Evolutionary conservation across 495 filamentous ascomycete species (phyloP).

Genomic region (Pseudoneurospora amorphoporcata): DNA sequence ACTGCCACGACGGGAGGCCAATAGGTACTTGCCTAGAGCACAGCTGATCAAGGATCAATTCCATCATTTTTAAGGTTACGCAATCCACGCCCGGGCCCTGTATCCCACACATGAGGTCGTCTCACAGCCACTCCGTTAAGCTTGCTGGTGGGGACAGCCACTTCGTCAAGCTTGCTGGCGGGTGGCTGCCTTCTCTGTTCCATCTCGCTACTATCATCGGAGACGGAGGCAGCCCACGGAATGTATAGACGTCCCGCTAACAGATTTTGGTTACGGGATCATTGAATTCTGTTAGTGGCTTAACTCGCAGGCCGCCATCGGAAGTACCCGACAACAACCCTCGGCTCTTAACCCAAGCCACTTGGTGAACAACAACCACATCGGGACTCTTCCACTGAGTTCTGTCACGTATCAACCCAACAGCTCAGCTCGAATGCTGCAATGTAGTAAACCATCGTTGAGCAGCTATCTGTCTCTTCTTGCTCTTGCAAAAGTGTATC

Average conservation of each 20-base stretch:
- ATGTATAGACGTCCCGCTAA: neutral
- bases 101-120: neutral
- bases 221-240: neutral
- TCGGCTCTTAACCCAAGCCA: neutral
- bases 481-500: neutral
- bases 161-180: neutral
- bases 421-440: neutral
- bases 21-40: neutral
- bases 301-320: neutral
- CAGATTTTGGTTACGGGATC: neutral
- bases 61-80: neutral
- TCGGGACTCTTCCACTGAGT: neutral
- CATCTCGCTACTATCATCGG: neutral
- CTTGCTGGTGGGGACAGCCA: neutral
- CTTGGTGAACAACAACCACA: neutral
- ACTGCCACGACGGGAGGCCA: neutral
- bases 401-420: neutral
- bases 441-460: neutral
- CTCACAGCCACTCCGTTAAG: neutral
- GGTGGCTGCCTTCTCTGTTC: neutral
- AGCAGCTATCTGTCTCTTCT: neutral
- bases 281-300: neutral
- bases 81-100: neutral
- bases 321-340: neutral
- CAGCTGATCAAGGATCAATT: neutral